Percentiles rank a stretch among this genome's conserved stretches.
Evolutionary conservation across 495 filamentous ascomycete species (phyloP).

Genomic region (Penicillium lividum): DNA sequence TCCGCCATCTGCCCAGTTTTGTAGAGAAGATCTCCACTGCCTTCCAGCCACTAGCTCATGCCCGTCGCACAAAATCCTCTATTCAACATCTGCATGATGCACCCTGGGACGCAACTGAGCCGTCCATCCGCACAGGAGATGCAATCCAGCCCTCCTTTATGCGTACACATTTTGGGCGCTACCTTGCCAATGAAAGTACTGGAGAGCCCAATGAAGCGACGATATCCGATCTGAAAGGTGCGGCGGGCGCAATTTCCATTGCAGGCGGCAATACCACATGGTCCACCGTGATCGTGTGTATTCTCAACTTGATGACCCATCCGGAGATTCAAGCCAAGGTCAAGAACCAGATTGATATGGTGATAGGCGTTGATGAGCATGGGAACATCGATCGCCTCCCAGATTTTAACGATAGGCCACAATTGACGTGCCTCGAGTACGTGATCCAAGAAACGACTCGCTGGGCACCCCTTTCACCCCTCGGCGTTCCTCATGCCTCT

Average conservation of each 20-base stretch:
- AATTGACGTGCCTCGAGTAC: slow-evolving; percentile 34
- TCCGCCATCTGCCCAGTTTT: slow-evolving; percentile 22
- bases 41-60: slow-evolving; percentile 23
- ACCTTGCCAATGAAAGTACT: slow-evolving; percentile 21
- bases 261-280: slow-evolving; percentile 51
- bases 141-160: slow-evolving; percentile 38
- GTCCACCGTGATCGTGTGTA: slow-evolving; percentile 38
- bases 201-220: slow-evolving; percentile 36
- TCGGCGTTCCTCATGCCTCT: slow-evolving; percentile 54
- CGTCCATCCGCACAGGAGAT: slow-evolving; percentile 36
- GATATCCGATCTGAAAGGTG: slow-evolving; percentile 50
- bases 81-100: slow-evolving; percentile 26
- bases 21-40: slow-evolving; percentile 23
- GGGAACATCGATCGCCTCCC: slow-evolving; percentile 17
- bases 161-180: slow-evolving; percentile 19
- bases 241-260: slow-evolving; percentile 50
- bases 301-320: slow-evolving; percentile 41
- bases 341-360: slow-evolving; percentile 42
- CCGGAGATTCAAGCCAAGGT: slow-evolving; percentile 47
- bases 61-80: slow-evolving; percentile 15
- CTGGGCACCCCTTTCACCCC: slow-evolving; percentile 37
- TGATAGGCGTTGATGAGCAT: slow-evolving; percentile 19
- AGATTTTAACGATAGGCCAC: slow-evolving; percentile 18
- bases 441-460: slow-evolving; percentile 38
- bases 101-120: slow-evolving; percentile 45